phyloP scores from a whole-genome alignment of 352 stramenopile genomes.

The Peronospora farinosa region DNA sequence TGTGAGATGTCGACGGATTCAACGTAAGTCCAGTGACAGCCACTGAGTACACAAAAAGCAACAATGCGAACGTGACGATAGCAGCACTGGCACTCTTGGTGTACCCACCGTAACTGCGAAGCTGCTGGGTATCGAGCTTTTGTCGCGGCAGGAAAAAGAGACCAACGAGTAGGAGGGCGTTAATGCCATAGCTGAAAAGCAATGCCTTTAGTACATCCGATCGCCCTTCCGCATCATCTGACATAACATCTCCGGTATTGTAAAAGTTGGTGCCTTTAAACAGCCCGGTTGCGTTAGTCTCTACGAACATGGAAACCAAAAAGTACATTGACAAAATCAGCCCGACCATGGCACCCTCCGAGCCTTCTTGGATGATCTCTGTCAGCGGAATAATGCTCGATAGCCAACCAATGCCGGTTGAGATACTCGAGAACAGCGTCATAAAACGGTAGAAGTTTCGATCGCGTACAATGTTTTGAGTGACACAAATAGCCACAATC shows the following conservation, averaged over 20 bases:
- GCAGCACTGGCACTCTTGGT: slow-evolving; percentile 41
- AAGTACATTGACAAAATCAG: slow-evolving; percentile 38
- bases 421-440: slow-evolving; percentile 18
- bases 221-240: slow-evolving; percentile 17
- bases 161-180: slow-evolving; percentile 28
- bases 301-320: slow-evolving; percentile 34
- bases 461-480: slow-evolving; percentile 20
- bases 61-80: slow-evolving; percentile 30
- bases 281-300: slow-evolving; percentile 29
- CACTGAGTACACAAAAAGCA: slow-evolving; percentile 47
- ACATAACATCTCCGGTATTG: slow-evolving; percentile 13
- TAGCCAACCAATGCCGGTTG: slow-evolving; percentile 19
- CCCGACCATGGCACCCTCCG: slow-evolving; percentile 43
- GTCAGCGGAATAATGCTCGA: slow-evolving; percentile 34
- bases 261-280: slow-evolving; percentile 40
- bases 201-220: slow-evolving; percentile 29
- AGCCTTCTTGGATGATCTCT: slow-evolving; percentile 52
- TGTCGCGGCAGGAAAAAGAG: slow-evolving; percentile 43
- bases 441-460: slow-evolving; percentile 26
- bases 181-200: slow-evolving; percentile 40
- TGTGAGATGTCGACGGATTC: slow-evolving; percentile 31
- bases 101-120: slow-evolving; percentile 58
- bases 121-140: slow-evolving; percentile 54
- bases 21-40: slow-evolving; percentile 39
- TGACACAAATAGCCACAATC: slow-evolving; percentile 15